Evolutionary conservation across 495 filamentous ascomycete genomes (phyloP).

Genomic region (Aspergillus sclerotioniger): DNA sequence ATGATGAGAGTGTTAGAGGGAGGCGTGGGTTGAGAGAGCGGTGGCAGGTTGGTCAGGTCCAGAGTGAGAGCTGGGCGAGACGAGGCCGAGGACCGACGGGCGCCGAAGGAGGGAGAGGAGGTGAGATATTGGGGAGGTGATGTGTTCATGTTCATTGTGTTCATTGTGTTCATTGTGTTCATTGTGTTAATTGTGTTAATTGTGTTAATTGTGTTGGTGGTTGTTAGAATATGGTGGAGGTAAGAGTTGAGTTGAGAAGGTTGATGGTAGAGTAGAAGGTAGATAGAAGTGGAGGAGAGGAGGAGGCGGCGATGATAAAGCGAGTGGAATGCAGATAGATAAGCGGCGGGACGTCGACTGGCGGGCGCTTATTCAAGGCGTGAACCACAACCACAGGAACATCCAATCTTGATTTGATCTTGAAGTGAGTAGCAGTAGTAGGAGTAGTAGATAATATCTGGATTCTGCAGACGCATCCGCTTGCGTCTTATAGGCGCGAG

Average conservation of each 20-base stretch:
- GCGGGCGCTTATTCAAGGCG: background rate
- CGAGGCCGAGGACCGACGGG: slow-evolving; percentile 41
- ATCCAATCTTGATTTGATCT: background rate
- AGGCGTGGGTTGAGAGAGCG: slow-evolving; percentile 72
- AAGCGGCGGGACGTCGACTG: background rate
- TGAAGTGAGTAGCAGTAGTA: too few relatives aligned
- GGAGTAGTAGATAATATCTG: too few relatives aligned
- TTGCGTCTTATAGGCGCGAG: background rate
- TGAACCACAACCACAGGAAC: background rate
- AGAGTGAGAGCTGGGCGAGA: slow-evolving; percentile 63
- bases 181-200: slow-evolving; percentile 3
- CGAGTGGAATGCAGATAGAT: background rate
- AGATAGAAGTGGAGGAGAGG: background rate
- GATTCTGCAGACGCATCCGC: background rate
- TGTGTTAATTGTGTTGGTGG: slow-evolving; percentile 5
- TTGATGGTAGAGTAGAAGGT: slow-evolving; percentile 1
- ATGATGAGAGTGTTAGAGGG: slow-evolving; percentile 94
- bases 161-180: slow-evolving; percentile 22
- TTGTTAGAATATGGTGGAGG: slow-evolving; percentile 6
- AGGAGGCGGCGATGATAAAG: slow-evolving; percentile 1
- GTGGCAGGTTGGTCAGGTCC: slow-evolving; percentile 77
- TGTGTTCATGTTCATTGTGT: slow-evolving; percentile 11
- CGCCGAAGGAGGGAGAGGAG: slow-evolving; percentile 32
- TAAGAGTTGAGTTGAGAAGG: slow-evolving; percentile 18
- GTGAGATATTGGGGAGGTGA: slow-evolving; percentile 27